Percentiles rank a stretch among this genome's conserved stretches.
Evolutionary conservation across 2,329 filamentous ascomycete species (phyloP).

Genomic region (Cladophialophora chaetospira): DNA sequence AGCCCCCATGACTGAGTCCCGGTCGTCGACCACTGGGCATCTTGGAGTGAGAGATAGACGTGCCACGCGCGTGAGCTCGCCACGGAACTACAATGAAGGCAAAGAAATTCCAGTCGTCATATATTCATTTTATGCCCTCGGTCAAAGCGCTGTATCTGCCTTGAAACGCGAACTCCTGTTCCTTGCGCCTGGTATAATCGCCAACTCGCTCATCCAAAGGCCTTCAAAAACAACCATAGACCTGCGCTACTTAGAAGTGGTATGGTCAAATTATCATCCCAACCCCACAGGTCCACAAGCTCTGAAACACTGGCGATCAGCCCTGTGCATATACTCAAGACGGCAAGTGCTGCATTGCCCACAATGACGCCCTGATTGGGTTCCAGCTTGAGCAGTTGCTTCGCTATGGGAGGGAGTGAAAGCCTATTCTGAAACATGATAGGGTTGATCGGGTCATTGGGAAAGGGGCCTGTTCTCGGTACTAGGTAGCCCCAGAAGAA

Average conservation of each 20-base stretch:
- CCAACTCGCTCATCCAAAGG: conserved; percentile 62
- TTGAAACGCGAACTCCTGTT: conserved; percentile 2
- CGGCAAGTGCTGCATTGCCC: conserved; percentile 71
- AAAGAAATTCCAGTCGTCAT: too few species aligned
- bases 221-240: conserved; percentile 86
- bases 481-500: conserved; percentile 88
- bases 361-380: conserved; percentile 62
- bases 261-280: conserved; percentile 98
- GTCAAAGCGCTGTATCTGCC: neutral
- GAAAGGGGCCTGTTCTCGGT: conserved; percentile 66
- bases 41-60: too few species aligned
- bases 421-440: conserved; percentile 83
- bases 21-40: too few species aligned
- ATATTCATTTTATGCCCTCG: neutral
- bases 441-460: conserved; percentile 60
- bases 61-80: too few species aligned
- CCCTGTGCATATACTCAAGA: conserved; percentile 86
- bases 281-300: conserved; percentile 85
- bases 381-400: conserved; percentile 63
- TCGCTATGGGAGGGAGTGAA: conserved; percentile 64
- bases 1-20: too few species aligned
- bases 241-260: conserved; percentile 85
- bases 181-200: neutral
- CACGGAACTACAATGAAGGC: too few species aligned
- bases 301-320: conserved; percentile 86